A percentile compares a stretch with the other conserved stretches of the same genome.
These are phyloP conservation scores for Avicennia marina DNA, from an alignment of 257 asterid genomes.

Conservation along the genomic window DNA sequence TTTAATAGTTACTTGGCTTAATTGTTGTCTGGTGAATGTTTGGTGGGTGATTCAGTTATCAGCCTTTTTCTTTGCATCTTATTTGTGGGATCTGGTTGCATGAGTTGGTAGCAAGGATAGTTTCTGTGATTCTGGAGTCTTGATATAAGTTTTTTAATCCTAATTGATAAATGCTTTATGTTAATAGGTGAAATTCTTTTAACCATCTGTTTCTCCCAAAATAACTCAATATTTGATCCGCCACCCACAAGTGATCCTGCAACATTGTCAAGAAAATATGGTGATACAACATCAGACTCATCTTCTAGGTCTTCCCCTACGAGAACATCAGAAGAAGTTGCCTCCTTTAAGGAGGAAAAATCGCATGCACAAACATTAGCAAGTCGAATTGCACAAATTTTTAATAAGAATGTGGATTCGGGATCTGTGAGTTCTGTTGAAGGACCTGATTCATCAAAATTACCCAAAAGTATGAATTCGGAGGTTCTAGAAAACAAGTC, in stretches of 20 bases:
- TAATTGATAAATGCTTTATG: slow-evolving; percentile 14
- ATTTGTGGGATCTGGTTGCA: background rate
- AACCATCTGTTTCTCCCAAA: slow-evolving; percentile 72
- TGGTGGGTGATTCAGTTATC: background rate
- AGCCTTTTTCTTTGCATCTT: background rate
- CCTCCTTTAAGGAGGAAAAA: slow-evolving; percentile 58
- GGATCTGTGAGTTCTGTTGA: slow-evolving; percentile 37
- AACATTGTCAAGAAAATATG: slow-evolving; percentile 35
- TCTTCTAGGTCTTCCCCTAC: slow-evolving; percentile 44
- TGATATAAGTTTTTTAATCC: slow-evolving; percentile 2
- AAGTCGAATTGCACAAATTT: slow-evolving; percentile 76
- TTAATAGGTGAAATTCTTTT: slow-evolving; percentile 79
- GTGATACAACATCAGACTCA: slow-evolving; percentile 38
- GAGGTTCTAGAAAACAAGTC: slow-evolving; percentile 29
- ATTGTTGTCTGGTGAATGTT: slow-evolving; percentile 1
- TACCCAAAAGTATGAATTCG: slow-evolving; percentile 38
- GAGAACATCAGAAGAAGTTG: slow-evolving; percentile 54
- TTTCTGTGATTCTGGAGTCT: background rate
- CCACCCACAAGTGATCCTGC: slow-evolving; percentile 39
- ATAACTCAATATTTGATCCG: slow-evolving; percentile 44
- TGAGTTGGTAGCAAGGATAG: background rate
- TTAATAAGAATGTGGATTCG: slow-evolving; percentile 64
- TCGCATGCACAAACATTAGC: slow-evolving; percentile 56
- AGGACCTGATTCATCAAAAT: slow-evolving; percentile 45
- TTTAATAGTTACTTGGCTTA: background rate